phyloP scores from a whole-genome alignment of 371 early-diverging fungal genomes.

The Syncephalastrum monosporum region DNA sequence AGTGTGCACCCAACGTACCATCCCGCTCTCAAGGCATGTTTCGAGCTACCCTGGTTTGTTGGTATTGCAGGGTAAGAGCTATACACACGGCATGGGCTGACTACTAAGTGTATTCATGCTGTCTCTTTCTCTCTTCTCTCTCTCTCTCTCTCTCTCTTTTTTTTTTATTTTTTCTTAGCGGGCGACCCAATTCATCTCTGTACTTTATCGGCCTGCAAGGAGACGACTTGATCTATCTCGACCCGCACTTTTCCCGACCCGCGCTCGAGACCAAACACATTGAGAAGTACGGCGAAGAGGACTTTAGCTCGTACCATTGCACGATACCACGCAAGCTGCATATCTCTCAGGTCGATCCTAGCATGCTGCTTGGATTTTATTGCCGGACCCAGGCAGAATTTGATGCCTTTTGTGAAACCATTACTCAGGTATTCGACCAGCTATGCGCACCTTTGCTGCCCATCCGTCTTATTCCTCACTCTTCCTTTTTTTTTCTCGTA shows the following conservation, averaged over 20 bases:
- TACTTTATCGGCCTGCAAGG: conserved; percentile 90
- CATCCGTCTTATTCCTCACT: no score
- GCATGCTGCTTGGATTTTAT: conserved; percentile 91
- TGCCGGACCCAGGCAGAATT: conserved; percentile 66
- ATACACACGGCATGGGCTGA: conserved; percentile 4
- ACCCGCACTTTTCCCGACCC: conserved; percentile 88
- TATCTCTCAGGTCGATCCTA: conserved; percentile 84
- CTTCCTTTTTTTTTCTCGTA: neutral
- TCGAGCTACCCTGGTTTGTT: conserved; percentile 75
- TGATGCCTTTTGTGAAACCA: conserved; percentile 59
- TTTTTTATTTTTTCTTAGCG: conserved; percentile 42
- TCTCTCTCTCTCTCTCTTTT: neutral
- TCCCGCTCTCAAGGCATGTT: conserved; percentile 70
- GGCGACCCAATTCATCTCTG: conserved; percentile 90
- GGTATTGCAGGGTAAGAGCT: conserved; percentile 85
- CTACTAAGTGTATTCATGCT: neutral
- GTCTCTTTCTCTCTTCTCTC: neutral
- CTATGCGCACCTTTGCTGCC: neutral
- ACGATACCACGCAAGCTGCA: conserved; percentile 68
- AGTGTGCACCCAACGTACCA: conserved; percentile 84
- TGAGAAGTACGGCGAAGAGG: conserved; percentile 57
- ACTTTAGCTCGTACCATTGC: conserved; percentile 84
- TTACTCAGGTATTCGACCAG: conserved; percentile 37
- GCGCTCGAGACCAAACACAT: conserved; percentile 58
- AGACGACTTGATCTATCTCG: conserved; percentile 85